These are phyloP conservation scores for Citrullus colocynthis DNA, from an alignment of 306 rosid species.

Conservation along the genomic window DNA sequence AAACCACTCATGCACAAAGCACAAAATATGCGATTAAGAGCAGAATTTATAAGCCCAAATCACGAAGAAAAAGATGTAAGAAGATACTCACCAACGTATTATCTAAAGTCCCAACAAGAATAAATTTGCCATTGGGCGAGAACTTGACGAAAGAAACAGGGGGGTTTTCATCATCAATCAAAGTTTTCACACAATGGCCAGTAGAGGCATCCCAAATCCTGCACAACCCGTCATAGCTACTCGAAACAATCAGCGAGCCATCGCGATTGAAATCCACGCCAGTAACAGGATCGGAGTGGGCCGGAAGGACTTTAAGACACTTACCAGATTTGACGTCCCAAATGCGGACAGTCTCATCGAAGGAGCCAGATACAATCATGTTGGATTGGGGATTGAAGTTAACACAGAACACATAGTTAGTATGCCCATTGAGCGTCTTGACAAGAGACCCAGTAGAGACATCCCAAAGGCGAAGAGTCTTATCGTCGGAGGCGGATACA, in stretches of 20 bases:
- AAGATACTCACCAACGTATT: slow-evolving; percentile 50
- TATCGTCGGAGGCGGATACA: slow-evolving; percentile 93
- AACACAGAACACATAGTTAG: slow-evolving; percentile 82
- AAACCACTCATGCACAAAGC: background rate
- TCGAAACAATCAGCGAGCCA: slow-evolving; percentile 82
- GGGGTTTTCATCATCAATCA: slow-evolving; percentile 88
- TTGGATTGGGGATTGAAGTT: slow-evolving; percentile 87
- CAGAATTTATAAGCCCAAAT: background rate
- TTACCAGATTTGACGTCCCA: slow-evolving; percentile 88
- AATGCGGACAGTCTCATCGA: slow-evolving; percentile 87
- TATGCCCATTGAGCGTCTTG: slow-evolving; percentile 79
- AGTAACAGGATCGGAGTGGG: slow-evolving; percentile 90
- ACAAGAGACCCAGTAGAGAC: slow-evolving; percentile 55
- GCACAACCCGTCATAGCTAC: slow-evolving; percentile 92
- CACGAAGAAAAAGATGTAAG: background rate
- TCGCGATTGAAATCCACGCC: slow-evolving; percentile 89
- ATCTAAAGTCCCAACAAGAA: slow-evolving; percentile 91
- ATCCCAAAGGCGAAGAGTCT: slow-evolving; percentile 89
- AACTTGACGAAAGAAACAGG: slow-evolving; percentile 90
- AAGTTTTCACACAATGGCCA: slow-evolving; percentile 87
- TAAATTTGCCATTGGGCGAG: slow-evolving; percentile 77
- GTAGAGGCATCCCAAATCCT: slow-evolving; percentile 86
- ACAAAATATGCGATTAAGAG: background rate
- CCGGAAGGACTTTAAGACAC: slow-evolving; percentile 83
- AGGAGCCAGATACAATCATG: slow-evolving; percentile 84